Conservation (phyloP, 176 grass and related monocot genomes). For the Pharus latifolius region DNA sequence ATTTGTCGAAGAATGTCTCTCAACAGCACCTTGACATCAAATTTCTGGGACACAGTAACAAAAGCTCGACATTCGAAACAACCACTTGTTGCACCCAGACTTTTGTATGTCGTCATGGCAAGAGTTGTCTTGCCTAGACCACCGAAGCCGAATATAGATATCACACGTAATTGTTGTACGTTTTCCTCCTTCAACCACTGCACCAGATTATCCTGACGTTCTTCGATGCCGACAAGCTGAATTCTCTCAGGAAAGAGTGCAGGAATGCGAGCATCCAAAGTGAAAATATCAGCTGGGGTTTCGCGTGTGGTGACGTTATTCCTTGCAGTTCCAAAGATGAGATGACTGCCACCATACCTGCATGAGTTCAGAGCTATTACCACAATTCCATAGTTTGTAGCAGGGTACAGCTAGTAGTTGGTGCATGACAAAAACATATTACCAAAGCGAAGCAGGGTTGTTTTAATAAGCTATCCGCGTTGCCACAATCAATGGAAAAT, state of each 20-base stretch:
- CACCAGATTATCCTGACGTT: not conserved
- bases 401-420: no score
- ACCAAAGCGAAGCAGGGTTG: no score
- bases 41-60: not conserved
- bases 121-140: conserved; percentile 48
- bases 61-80: not conserved
- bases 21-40: not conserved
- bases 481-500: no score
- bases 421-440: no score
- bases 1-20: not conserved
- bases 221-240: conserved; percentile 28
- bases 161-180: not conserved
- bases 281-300: not conserved
- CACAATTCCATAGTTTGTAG: not conserved
- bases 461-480: no score
- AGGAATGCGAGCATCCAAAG: not conserved
- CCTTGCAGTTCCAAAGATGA: not conserved
- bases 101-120: conserved; percentile 16
- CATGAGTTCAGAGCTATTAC: not conserved
- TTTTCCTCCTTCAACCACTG: conserved; percentile 4
- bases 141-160: conserved; percentile 27
- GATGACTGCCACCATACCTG: conserved; percentile 15
- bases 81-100: not conserved
- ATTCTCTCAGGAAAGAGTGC: conserved; percentile 11
- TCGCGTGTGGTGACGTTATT: not conserved